These are phyloP conservation scores for Aureobasidium lini DNA, from an alignment of 2,329 filamentous ascomycete species.

Conservation along the genomic window DNA sequence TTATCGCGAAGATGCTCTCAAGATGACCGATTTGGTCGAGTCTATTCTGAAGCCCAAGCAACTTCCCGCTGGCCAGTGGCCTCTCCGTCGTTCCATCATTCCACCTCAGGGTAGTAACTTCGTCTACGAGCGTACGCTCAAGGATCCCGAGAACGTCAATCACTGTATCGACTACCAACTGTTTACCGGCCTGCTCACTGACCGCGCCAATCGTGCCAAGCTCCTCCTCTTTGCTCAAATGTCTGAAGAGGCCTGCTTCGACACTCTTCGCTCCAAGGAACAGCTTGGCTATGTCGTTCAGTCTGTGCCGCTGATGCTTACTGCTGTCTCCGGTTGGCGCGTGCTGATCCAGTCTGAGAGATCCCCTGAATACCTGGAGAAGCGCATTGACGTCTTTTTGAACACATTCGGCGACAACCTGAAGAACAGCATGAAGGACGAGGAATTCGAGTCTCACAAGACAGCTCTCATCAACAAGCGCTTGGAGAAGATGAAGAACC, in stretches of 20 bases:
- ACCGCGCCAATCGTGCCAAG: conserved; percentile 66
- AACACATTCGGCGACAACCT: conserved; percentile 58
- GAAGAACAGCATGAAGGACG: conserved; percentile 62
- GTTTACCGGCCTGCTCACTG: conserved; percentile 40
- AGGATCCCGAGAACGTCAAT: conserved; percentile 76
- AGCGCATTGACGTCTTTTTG: conserved; percentile 80
- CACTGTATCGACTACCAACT: conserved; percentile 46
- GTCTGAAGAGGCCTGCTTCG: conserved; percentile 86
- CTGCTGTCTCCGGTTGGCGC: conserved; percentile 69
- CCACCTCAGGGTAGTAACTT: conserved; percentile 75
- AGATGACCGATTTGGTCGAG: conserved; percentile 76
- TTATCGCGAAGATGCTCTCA: conserved; percentile 86
- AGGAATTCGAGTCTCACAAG: conserved; percentile 86
- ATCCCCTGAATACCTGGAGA: conserved; percentile 73
- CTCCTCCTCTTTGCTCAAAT: conserved; percentile 80
- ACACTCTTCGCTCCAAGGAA: conserved; percentile 92
- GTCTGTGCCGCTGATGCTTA: conserved; percentile 65
- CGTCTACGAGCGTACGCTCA: conserved; percentile 70
- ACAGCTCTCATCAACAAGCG: conserved; percentile 79
- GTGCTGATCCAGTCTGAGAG: conserved; percentile 93
- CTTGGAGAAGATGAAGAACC: conserved; percentile 85
- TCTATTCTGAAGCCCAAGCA: conserved; percentile 64
- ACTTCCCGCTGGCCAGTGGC: conserved; percentile 72
- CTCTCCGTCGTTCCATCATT: conserved; percentile 66
- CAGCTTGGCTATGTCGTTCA: conserved; percentile 97